Evolutionary conservation across 768 basidiomycete genomes (phyloP).

Genomic region (Mycena floridula): DNA sequence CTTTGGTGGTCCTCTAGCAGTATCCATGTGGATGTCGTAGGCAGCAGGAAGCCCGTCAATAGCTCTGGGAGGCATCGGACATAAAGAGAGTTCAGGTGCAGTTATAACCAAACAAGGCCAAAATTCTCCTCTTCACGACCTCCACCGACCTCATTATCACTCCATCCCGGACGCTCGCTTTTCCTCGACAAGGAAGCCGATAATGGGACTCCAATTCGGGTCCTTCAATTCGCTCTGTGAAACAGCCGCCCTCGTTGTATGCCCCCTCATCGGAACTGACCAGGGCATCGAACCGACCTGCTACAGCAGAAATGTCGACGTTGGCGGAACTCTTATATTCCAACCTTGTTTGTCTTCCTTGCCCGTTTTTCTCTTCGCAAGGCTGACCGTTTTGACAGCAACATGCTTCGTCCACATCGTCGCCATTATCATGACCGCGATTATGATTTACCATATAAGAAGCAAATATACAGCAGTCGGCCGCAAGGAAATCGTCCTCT

Average conservation of each 20-base stretch:
- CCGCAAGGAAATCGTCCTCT: slow-evolving; percentile 94
- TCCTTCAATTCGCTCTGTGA: slow-evolving; percentile 88
- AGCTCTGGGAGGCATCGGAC: neutral
- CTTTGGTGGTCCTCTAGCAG: slow-evolving; percentile 55
- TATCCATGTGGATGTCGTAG: slow-evolving; percentile 67
- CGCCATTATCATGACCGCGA: slow-evolving; percentile 93
- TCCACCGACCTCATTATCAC: too few species aligned
- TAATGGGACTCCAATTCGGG: slow-evolving; percentile 86
- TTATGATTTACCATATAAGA: slow-evolving; percentile 97
- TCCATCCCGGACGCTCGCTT: too few species aligned
- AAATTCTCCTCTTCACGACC: too few species aligned
- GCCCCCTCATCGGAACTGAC: slow-evolving; percentile 81
- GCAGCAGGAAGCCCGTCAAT: neutral
- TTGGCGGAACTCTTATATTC: slow-evolving; percentile 89
- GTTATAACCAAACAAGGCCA: too few species aligned
- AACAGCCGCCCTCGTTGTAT: slow-evolving; percentile 90
- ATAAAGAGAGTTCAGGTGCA: too few species aligned
- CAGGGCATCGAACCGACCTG: slow-evolving; percentile 93
- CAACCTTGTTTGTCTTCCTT: too few species aligned
- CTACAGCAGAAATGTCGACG: slow-evolving; percentile 94
- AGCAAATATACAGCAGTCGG: slow-evolving; percentile 98
- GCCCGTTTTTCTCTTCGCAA: too few species aligned
- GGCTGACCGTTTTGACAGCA: too few species aligned
- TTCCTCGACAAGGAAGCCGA: too few species aligned
- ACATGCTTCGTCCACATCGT: slow-evolving; percentile 97